Percentiles rank a stretch among this genome's conserved stretches.
These are phyloP conservation scores for Wickerhamomyces bisporus DNA, from an alignment of 805 yeast genomes.

Conservation along the genomic window DNA sequence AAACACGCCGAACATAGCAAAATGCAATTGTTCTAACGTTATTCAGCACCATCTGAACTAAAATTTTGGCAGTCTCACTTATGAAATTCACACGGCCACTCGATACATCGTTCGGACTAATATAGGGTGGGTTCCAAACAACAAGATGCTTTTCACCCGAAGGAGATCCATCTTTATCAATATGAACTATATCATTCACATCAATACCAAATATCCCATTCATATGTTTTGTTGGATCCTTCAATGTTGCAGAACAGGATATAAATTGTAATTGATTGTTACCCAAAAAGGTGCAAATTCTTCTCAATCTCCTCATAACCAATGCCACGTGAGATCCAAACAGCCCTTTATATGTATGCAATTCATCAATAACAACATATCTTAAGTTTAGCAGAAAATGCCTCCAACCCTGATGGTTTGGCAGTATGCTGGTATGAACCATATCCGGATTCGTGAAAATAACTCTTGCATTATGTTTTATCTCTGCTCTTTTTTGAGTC, in stretches of 20 bases:
- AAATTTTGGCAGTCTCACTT: constrained; percentile 66
- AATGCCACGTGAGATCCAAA: constrained; percentile 92
- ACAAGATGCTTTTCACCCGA: constrained; percentile 69
- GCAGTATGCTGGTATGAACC: constrained; percentile 79
- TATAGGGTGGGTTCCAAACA: constrained; percentile 80
- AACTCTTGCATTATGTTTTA: constrained; percentile 65
- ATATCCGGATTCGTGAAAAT: constrained; percentile 95
- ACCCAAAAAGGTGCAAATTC: constrained; percentile 54
- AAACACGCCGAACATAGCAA: constrained; percentile 78
- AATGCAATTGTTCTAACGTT: constrained; percentile 83
- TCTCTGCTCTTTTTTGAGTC: constrained; percentile 40
- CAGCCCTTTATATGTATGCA: constrained; percentile 84
- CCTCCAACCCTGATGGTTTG: constrained; percentile 71
- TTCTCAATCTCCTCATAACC: constrained; percentile 71
- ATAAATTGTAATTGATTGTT: constrained; percentile 58
- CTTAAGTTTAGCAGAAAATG: constrained; percentile 58
- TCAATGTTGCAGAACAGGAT: constrained; percentile 92
- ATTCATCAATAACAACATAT: constrained; percentile 75
- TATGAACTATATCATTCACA: constrained; percentile 45
- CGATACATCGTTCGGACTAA: constrained; percentile 51
- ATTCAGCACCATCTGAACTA: constrained; percentile 58
- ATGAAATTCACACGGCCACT: constrained; percentile 67
- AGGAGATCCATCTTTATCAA: constrained; percentile 85
- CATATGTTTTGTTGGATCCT: constrained; percentile 71
- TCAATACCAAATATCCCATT: constrained; percentile 66